Conservation (phyloP, 2,329 filamentous ascomycete genomes). For the Aspergillus felis region DNA sequence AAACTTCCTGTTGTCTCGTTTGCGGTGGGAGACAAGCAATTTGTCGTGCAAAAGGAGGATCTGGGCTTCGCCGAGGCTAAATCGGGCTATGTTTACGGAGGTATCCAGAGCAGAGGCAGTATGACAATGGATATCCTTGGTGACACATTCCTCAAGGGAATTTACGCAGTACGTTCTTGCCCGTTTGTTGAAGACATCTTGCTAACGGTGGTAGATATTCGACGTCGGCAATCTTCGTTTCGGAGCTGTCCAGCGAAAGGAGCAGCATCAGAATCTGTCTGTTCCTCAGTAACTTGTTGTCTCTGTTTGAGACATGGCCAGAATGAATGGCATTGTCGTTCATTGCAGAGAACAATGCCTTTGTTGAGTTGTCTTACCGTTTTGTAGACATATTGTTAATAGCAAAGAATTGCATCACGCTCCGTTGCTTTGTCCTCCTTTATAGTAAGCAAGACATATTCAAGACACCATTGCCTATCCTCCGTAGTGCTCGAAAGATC, state of each 20-base stretch:
- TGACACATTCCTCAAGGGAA: slow-evolving; percentile 60
- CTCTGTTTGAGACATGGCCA: neutral
- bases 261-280: neutral
- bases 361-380: neutral
- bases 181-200: neutral
- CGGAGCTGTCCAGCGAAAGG: slow-evolving; percentile 54
- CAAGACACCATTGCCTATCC: neutral
- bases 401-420: neutral
- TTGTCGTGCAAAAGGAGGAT: slow-evolving; percentile 61
- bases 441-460: neutral
- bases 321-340: neutral
- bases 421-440: neutral
- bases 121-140: slow-evolving; percentile 62
- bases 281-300: neutral
- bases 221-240: slow-evolving; percentile 60
- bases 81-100: slow-evolving; percentile 58
- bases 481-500: neutral
- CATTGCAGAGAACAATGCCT: neutral
- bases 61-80: slow-evolving; percentile 56
- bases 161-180: slow-evolving; percentile 54
- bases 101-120: slow-evolving; percentile 60
- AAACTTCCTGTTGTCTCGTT: slow-evolving; percentile 60
- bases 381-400: neutral
- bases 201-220: slow-evolving; percentile 48
- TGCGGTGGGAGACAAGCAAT: slow-evolving; percentile 59